Percentiles rank a stretch among this genome's conserved stretches.
phyloP scores from a whole-genome alignment of 495 filamentous ascomycete species.

The Collariella sp. region DNA sequence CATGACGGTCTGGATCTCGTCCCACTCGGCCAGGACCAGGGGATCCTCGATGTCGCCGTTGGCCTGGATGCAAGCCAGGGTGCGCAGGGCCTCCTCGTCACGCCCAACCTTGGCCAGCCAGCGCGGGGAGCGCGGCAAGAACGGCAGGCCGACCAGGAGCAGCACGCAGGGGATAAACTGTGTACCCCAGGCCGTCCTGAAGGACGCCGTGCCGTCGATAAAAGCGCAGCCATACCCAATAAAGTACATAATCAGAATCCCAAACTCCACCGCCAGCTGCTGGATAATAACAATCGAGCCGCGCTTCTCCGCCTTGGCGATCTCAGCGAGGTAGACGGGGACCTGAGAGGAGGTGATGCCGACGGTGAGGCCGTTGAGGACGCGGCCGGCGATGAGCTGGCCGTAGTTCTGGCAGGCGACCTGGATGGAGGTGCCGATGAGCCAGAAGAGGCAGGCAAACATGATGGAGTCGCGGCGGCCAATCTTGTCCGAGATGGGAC shows the following conservation, averaged over 20 bases:
- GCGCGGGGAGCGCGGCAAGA: slow-evolving; percentile 63
- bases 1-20: slow-evolving; percentile 57
- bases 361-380: slow-evolving; percentile 64
- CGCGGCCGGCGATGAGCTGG: slow-evolving; percentile 59
- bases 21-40: slow-evolving; percentile 60
- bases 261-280: slow-evolving; percentile 69
- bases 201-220: slow-evolving; percentile 53
- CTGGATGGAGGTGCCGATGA: slow-evolving; percentile 61
- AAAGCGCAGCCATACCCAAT: slow-evolving; percentile 48
- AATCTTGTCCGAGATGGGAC: slow-evolving; percentile 46
- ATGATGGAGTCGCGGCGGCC: slow-evolving; percentile 58
- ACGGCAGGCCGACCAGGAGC: slow-evolving; percentile 55
- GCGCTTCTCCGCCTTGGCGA: slow-evolving; percentile 56
- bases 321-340: slow-evolving; percentile 73
- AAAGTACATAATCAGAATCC: slow-evolving; percentile 45
- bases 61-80: slow-evolving; percentile 62
- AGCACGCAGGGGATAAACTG: slow-evolving; percentile 60
- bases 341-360: slow-evolving; percentile 71
- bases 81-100: slow-evolving; percentile 56
- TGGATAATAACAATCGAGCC: slow-evolving; percentile 67
- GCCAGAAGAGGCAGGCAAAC: slow-evolving; percentile 61
- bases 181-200: slow-evolving; percentile 64
- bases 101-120: slow-evolving; percentile 66
- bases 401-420: slow-evolving; percentile 51
- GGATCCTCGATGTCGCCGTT: slow-evolving; percentile 56